These are phyloP conservation scores for Cylindrodendrum hubeiense DNA, from an alignment of 2,329 filamentous ascomycete species.

Conservation along the genomic window DNA sequence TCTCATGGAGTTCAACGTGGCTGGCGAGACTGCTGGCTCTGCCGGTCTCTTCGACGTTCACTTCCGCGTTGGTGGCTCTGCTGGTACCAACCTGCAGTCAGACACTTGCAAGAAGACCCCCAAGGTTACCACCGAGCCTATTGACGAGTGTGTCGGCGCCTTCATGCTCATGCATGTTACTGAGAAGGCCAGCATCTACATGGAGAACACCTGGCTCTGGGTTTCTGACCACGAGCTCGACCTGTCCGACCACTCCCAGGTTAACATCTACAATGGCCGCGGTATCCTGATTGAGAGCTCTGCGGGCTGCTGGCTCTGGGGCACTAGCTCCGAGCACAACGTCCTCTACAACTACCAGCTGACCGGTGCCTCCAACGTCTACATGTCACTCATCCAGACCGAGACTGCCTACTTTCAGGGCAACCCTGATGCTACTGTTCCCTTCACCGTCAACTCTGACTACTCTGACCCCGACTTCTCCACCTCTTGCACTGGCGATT, in stretches of 20 bases:
- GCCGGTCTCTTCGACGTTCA: slow-evolving; percentile 96
- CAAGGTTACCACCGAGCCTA: slow-evolving; percentile 68
- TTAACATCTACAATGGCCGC: slow-evolving; percentile 89
- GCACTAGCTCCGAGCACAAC: slow-evolving; percentile 76
- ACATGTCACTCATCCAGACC: slow-evolving; percentile 86
- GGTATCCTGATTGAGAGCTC: slow-evolving; percentile 83
- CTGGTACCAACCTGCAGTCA: slow-evolving; percentile 85
- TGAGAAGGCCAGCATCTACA: slow-evolving; percentile 74
- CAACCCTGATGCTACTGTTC: slow-evolving; percentile 79
- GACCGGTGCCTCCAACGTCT: slow-evolving; percentile 80
- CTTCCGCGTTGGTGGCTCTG: slow-evolving; percentile 88
- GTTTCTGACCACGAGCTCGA: slow-evolving; percentile 93
- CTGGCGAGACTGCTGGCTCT: slow-evolving; percentile 73
- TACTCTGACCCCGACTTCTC: slow-evolving; percentile 78
- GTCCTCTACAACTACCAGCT: slow-evolving; percentile 89
- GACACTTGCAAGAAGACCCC: slow-evolving; percentile 85
- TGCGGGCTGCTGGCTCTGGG: slow-evolving; percentile 84
- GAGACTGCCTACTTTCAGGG: slow-evolving; percentile 92
- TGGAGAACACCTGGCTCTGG: slow-evolving; percentile 95
- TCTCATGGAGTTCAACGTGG: slow-evolving; percentile 92
- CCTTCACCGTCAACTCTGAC: slow-evolving; percentile 69
- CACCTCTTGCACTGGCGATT: slow-evolving; percentile 60
- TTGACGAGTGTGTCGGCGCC: slow-evolving; percentile 78
- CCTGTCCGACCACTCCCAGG: slow-evolving; percentile 77
- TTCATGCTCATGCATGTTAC: slow-evolving; percentile 79